Evolutionary conservation across 306 rosid species (phyloP), one percentile per base, ranked within the genome.

Genomic region (Biancaea sappan): DNA sequence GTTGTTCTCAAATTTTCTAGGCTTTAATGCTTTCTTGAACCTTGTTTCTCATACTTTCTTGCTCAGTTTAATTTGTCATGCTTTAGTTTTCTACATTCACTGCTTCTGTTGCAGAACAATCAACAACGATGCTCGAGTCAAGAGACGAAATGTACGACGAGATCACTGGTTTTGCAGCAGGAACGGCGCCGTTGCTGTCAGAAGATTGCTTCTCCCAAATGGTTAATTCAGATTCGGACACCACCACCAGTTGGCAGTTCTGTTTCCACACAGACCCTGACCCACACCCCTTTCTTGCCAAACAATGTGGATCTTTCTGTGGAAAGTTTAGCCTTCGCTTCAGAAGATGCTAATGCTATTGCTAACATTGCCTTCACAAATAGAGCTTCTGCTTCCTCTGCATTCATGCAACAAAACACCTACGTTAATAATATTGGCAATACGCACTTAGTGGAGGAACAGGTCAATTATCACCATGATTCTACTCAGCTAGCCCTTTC

Each of bases 171-270:
- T 58, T 58, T 58, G 14, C 64, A 24, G 60, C 37, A 32, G 50
- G 2, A 40, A 13, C 47, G 31, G 21, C 29, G 8, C 2, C 52
- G 47, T 51, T 11, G 2, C 16, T 68, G 68, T 48, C 78, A 73
- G 73, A 72, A 65, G 37, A 73, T 19, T 73, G 79, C 67, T 79
- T 66, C 64, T 4, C 79, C 60, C 76, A 74, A 40, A 48, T 74
- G 14, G 76, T 35, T 59, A n/a, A n/a, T n/a, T n/a, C n/a, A n/a
- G n/a, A n/a, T n/a, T n/a, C n/a, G n/a, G n/a, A n/a, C n/a, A n/a
- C n/a, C n/a, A n/a, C n/a, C n/a, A n/a, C n/a, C n/a, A n/a, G n/a
- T n/a, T n/a, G n/a, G n/a, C n/a, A 15, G 22, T 48, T 40, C 83
- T 56, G 21, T 6, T 18, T 19, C 21, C 21, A 26, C 37, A 14